phyloP scores from a whole-genome alignment of 257 asterid genomes.

The Solanum virginianum region DNA sequence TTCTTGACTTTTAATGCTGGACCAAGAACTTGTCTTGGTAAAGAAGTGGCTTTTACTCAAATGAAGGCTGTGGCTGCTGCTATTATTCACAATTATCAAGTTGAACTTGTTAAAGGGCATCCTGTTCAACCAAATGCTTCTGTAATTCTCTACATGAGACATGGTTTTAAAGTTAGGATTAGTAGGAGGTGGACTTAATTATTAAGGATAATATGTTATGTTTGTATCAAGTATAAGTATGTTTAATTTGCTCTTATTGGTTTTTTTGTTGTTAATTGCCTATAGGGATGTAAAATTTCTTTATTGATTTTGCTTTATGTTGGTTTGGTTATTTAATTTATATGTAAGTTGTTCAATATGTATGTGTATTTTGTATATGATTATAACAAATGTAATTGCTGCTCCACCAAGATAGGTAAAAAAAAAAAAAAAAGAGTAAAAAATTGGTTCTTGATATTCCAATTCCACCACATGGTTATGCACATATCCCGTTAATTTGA shows the following conservation, averaged over 20 bases:
- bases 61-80: conserved; percentile 40
- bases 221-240: neutral
- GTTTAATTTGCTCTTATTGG: neutral
- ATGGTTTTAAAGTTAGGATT: conserved; percentile 43
- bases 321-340: neutral
- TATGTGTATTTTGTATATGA: neutral
- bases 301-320: neutral
- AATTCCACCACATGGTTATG: neutral
- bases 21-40: conserved; percentile 59
- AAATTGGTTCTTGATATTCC: neutral
- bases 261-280: neutral
- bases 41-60: conserved; percentile 44
- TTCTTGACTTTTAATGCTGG: conserved; percentile 60
- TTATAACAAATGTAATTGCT: neutral
- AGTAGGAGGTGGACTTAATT: conserved; percentile 11
- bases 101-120: conserved; percentile 26
- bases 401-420: neutral
- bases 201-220: neutral
- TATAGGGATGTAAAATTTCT: neutral
- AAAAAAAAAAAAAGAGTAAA: neutral
- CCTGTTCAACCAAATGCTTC: conserved; percentile 32
- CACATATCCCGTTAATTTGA: too few species aligned
- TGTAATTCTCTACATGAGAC: conserved; percentile 41
- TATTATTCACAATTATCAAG: conserved; percentile 29
- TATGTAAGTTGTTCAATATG: neutral